phyloP scores from a whole-genome alignment of 306 rosid species.

The Quercus mongolica region DNA sequence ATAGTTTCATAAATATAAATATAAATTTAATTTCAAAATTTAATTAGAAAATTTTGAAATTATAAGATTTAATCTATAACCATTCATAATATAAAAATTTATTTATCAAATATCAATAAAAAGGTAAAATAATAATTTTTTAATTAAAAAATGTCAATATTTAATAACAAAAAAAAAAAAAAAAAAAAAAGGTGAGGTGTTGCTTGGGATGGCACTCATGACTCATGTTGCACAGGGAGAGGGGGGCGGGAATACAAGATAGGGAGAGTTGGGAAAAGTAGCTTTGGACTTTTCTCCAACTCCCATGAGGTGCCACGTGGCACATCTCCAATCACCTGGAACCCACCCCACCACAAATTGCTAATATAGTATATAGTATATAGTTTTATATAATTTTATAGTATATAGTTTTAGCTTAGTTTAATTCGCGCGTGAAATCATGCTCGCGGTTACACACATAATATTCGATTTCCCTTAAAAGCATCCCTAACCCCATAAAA shows the following conservation, averaged over 20 bases:
- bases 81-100: too few relatives aligned
- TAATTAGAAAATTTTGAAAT: too few relatives aligned
- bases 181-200: neutral
- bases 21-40: too few relatives aligned
- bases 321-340: conserved; percentile 14
- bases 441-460: conserved; percentile 16
- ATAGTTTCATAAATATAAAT: too few relatives aligned
- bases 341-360: neutral
- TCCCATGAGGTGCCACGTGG: conserved; percentile 46
- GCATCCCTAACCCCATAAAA: conserved; percentile 45
- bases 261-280: conserved; percentile 30
- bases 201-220: conserved; percentile 27
- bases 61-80: too few relatives aligned
- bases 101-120: too few relatives aligned
- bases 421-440: conserved; percentile 36
- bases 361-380: too few relatives aligned
- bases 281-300: conserved; percentile 45
- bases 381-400: too few relatives aligned
- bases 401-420: neutral
- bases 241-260: neutral
- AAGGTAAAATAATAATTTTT: too few relatives aligned
- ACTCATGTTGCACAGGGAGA: neutral
- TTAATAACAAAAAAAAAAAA: too few relatives aligned
- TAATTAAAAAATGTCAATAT: too few relatives aligned
- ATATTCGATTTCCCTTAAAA: conserved; percentile 60